phyloP scores from a whole-genome alignment of 345 rosid genomes.

The Salix arbutifolia region DNA sequence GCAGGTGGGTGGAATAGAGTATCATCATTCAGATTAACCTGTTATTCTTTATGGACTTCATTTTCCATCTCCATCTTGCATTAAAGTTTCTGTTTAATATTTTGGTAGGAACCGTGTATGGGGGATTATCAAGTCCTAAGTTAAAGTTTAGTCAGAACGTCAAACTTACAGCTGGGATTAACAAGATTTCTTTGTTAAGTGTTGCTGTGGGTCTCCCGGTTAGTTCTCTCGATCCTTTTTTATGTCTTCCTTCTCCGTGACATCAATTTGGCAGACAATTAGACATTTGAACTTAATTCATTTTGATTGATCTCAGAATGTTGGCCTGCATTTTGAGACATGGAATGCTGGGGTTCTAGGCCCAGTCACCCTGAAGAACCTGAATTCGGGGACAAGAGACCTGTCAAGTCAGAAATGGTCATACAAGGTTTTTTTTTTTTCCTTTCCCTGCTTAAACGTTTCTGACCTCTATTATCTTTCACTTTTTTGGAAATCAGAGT shows the following conservation, averaged over 20 bases:
- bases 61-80: background rate
- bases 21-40: background rate
- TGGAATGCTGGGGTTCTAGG: constrained; percentile 34
- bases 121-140: constrained; percentile 22
- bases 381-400: constrained; percentile 26
- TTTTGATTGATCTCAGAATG: constrained; percentile 17
- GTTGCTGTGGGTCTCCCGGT: constrained; percentile 41
- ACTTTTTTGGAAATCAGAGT: too few species aligned
- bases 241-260: background rate
- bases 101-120: constrained; percentile 21
- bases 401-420: constrained; percentile 29
- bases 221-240: background rate
- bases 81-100: background rate
- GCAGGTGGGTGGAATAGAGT: constrained; percentile 10
- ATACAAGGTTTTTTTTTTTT: constrained; percentile 20
- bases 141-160: constrained; percentile 27
- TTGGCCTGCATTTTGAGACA: constrained; percentile 29
- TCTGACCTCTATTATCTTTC: too few species aligned
- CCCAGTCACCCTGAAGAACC: constrained; percentile 23
- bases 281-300: background rate
- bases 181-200: constrained; percentile 37
- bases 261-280: background rate
- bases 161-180: constrained; percentile 27
- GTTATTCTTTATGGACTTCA: background rate
- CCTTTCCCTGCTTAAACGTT: background rate